Base-by-base conservation (phyloP, 1,284 basidiomycete genomes). In the Puccinia triticina region DNA sequence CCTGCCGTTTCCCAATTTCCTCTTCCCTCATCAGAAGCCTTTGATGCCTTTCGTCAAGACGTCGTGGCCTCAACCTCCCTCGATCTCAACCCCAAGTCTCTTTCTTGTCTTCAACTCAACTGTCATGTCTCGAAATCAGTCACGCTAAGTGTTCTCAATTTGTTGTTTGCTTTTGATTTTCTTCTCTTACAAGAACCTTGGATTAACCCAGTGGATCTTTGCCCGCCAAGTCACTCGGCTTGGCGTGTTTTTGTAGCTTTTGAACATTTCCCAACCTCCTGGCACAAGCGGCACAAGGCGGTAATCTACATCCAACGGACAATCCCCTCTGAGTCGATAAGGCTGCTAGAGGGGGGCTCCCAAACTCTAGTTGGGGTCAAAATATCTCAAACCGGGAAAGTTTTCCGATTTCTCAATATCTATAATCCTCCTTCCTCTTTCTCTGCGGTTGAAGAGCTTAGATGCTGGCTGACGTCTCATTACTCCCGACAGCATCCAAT, bases 381-480 rank as follows among this genome's bases (percentile, higher is more conserved):
- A 3, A 8, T 53, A 4, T 53, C 50, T 53, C 23, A 8, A 5
- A 53, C 50, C 50, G 18, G 50, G 50, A 5, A 53, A 53, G 3
- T 53, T n/a, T 5, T 53, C 18, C 18, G 8, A 43, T 12, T 16
- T 8, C 18, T 53, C 3, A 53, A 53, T 53, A 16, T 53, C 16
- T 75, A 75, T 26, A 75, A 75, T 32, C 72, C 72, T 29, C 72
- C 72, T 14, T 16, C 37, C 10, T 5, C 72, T 11, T 53, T 75
- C 23, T 3, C 26, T 14, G 11, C 46, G n/a, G 23, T 75, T 14
- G 14, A 18, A 2, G 8, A 29, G 4, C 32, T 75, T 2, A 32
- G 55, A 12, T 2, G 18, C 21, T 75, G 72, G 72, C 72, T 75
- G 21, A n/a, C 26, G 16, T 7, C 10, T 50, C 18, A 53, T 29